phyloP scores from a whole-genome alignment of 2,329 filamentous ascomycete species.

The Ophiosphaerella narmari region DNA sequence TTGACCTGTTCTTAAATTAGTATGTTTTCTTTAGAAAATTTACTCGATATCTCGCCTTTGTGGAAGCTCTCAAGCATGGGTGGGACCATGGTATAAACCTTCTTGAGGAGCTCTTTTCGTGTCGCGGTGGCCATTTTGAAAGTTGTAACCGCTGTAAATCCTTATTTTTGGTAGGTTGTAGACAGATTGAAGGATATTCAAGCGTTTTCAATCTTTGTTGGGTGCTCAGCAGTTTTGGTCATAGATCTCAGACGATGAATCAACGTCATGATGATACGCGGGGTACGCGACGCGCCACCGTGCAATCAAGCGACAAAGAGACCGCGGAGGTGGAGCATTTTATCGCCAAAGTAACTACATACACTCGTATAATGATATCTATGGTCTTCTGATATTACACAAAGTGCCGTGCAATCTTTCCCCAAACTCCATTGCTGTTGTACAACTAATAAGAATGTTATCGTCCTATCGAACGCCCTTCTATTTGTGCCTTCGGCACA shows the following conservation, averaged over 20 bases:
- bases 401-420: not conserved
- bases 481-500: constrained; percentile 48
- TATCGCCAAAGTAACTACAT: not conserved
- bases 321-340: constrained; percentile 3
- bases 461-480: constrained; percentile 19
- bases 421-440: not conserved
- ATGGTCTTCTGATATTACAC: not conserved
- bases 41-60: constrained; percentile 68
- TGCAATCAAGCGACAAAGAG: constrained; percentile 4
- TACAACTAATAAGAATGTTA: constrained; percentile 5
- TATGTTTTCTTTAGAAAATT: not conserved
- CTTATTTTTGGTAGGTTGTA: not conserved
- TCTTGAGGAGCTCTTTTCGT: constrained; percentile 75
- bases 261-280: constrained; percentile 29
- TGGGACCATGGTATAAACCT: constrained; percentile 87
- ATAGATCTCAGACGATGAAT: constrained; percentile 10
- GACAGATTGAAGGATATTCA: not conserved
- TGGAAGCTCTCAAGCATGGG: constrained; percentile 96
- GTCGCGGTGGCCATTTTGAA: constrained; percentile 57
- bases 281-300: constrained; percentile 24
- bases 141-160: constrained; percentile 2
- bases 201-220: not conserved
- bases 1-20: constrained; percentile 66
- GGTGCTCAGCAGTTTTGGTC: constrained; percentile 10
- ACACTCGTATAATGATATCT: no score